These are phyloP conservation scores for Capsella rubella DNA, from an alignment of 441 rosid genomes.

Conservation along the genomic window DNA sequence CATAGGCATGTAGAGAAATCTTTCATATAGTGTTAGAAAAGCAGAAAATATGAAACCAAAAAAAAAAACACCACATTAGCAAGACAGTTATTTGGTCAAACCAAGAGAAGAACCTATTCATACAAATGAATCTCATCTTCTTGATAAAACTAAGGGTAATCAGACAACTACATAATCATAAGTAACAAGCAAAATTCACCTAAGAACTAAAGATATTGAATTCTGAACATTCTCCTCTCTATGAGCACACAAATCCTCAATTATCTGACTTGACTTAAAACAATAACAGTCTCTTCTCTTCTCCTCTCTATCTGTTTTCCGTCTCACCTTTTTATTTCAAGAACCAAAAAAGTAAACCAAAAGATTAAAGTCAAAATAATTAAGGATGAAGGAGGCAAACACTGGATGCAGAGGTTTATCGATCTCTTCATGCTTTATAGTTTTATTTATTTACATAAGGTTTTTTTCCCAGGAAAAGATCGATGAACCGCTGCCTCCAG, in stretches of 20 bases:
- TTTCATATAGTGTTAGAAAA: background rate
- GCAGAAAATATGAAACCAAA: constrained; percentile 13
- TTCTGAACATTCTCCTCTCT: background rate
- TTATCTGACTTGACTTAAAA: background rate
- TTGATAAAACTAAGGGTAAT: background rate
- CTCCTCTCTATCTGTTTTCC: background rate
- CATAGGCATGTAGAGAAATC: background rate
- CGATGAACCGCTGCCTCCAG: constrained; percentile 99
- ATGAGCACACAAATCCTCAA: background rate
- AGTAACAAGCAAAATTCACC: background rate
- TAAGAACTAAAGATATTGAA: background rate
- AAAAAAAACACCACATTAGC: background rate
- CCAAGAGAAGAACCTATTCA: constrained; percentile 1
- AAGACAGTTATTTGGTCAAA: background rate
- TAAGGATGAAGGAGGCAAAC: constrained; percentile 44
- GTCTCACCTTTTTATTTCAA: background rate
- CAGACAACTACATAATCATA: background rate
- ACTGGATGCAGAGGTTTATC: constrained; percentile 99
- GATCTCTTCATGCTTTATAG: constrained; percentile 75
- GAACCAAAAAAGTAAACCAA: background rate
- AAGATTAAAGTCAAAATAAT: background rate
- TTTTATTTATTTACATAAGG: too few relatives aligned
- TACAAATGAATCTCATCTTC: background rate
- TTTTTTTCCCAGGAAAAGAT: constrained; percentile 63
- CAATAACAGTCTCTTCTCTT: too few relatives aligned